Percentiles rank a stretch among this genome's conserved stretches.
Evolutionary conservation across 2,329 filamentous ascomycete species (phyloP).

Genomic region (Aureobasidium uvarum): DNA sequence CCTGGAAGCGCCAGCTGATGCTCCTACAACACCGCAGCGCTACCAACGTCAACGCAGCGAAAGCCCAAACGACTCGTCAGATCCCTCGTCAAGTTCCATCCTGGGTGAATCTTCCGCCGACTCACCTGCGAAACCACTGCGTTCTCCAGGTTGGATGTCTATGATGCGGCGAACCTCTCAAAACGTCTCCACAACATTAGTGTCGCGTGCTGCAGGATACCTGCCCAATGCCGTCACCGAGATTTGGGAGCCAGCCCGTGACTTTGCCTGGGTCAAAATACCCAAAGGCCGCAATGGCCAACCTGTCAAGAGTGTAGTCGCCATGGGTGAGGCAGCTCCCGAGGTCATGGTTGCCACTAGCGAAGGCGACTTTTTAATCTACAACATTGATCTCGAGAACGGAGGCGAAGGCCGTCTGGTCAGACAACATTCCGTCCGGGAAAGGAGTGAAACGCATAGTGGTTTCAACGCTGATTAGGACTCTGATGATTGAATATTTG

Average conservation of each 20-base stretch:
- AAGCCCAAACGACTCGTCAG: conserved; percentile 39
- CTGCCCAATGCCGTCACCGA: conserved; percentile 90
- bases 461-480: conserved; percentile 24
- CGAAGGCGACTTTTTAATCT: conserved; percentile 92
- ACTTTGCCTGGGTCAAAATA: conserved; percentile 96
- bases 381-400: conserved; percentile 90
- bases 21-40: conserved; percentile 15
- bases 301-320: conserved; percentile 85
- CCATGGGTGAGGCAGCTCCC: conserved; percentile 90
- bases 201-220: conserved; percentile 86
- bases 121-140: conserved; percentile 27
- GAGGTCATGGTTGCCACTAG: conserved; percentile 98
- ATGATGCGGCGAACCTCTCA: conserved; percentile 94
- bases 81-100: conserved; percentile 45
- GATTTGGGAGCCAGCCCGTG: conserved; percentile 93
- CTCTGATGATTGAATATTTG: not conserved
- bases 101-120: conserved; percentile 29
- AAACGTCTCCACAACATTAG: conserved; percentile 84
- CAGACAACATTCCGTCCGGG: conserved; percentile 61
- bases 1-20: not conserved
- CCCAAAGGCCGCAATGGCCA: conserved; percentile 58
- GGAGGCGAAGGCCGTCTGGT: conserved; percentile 89
- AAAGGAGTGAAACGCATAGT: conserved; percentile 26
- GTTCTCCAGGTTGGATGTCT: conserved; percentile 77
- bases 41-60: conserved; percentile 41